Evolutionary conservation across 805 yeast species (phyloP).

Genomic region (Suhomyces vadensis): DNA sequence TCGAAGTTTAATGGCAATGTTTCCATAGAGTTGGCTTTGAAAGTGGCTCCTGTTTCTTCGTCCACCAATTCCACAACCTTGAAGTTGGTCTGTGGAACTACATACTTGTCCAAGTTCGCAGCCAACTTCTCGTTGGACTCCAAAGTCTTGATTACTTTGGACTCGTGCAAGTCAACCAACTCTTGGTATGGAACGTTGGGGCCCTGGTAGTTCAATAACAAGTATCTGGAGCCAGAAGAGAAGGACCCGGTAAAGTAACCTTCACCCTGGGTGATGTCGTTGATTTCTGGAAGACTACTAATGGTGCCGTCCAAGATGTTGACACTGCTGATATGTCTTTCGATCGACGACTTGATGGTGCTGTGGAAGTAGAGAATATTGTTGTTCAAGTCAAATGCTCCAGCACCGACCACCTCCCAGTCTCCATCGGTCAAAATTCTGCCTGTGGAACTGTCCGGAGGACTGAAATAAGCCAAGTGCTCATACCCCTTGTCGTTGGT

Average conservation of each 20-base stretch:
- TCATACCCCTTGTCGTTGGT: conserved; percentile 54
- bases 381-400: conserved; percentile 51
- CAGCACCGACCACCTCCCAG: conserved; percentile 85
- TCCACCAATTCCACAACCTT: conserved; percentile 55
- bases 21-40: conserved; percentile 66
- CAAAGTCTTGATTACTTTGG: conserved; percentile 37
- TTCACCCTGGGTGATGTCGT: conserved; percentile 40
- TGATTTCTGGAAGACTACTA: conserved; percentile 47
- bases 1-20: conserved; percentile 76
- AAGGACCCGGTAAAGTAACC: conserved; percentile 75
- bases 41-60: conserved; percentile 45
- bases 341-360: conserved; percentile 75
- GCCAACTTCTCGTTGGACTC: conserved; percentile 49
- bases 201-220: conserved; percentile 70
- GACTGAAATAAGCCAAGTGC: conserved; percentile 84
- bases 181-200: conserved; percentile 81
- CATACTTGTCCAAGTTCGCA: conserved; percentile 42
- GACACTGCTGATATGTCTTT: conserved; percentile 80
- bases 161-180: conserved; percentile 47
- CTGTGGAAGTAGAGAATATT: conserved; percentile 62
- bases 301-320: conserved; percentile 41
- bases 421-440: conserved; percentile 63
- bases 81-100: conserved; percentile 56
- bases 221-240: conserved; percentile 75
- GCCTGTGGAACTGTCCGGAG: conserved; percentile 49